Conservation (phyloP, 2,329 filamentous ascomycete genomes). For the Lizonia empirigonia region DNA sequence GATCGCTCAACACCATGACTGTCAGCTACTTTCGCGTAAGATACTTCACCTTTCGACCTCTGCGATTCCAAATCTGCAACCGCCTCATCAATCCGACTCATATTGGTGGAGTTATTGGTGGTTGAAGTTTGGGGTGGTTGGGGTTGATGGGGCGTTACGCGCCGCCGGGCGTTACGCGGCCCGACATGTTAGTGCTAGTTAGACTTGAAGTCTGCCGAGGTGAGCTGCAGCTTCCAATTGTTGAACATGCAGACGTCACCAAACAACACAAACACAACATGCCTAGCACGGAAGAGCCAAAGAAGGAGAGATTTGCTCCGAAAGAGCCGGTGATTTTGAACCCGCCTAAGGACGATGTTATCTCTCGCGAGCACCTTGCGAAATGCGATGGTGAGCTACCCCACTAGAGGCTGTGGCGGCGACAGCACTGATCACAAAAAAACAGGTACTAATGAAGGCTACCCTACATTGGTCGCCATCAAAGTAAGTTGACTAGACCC, state of each 20-base stretch:
- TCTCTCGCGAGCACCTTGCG: slow-evolving; percentile 77
- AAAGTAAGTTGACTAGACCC: slow-evolving; percentile 49
- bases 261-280: slow-evolving; percentile 24
- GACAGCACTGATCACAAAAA: neutral
- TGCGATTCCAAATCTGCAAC: too few relatives aligned
- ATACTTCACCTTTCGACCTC: too few relatives aligned
- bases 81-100: too few relatives aligned
- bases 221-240: neutral
- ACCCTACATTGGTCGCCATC: slow-evolving; percentile 66
- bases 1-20: too few relatives aligned
- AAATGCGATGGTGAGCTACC: slow-evolving; percentile 76
- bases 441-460: slow-evolving; percentile 67
- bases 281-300: slow-evolving; percentile 41
- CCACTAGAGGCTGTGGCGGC: slow-evolving; percentile 1
- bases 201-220: slow-evolving; percentile 9
- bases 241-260: slow-evolving; percentile 10
- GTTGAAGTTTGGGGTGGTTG: too few relatives aligned
- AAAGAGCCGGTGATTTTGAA: slow-evolving; percentile 76
- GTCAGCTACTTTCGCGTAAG: too few relatives aligned
- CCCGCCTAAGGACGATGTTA: slow-evolving; percentile 85
- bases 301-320: slow-evolving; percentile 71
- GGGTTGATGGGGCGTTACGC: too few relatives aligned
- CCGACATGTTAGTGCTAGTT: too few relatives aligned
- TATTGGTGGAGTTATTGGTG: too few relatives aligned
- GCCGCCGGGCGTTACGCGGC: too few relatives aligned